These are phyloP conservation scores for Nigrograna mackinnonii DNA, from an alignment of 2,329 filamentous ascomycete genomes.

Conservation along the genomic window DNA sequence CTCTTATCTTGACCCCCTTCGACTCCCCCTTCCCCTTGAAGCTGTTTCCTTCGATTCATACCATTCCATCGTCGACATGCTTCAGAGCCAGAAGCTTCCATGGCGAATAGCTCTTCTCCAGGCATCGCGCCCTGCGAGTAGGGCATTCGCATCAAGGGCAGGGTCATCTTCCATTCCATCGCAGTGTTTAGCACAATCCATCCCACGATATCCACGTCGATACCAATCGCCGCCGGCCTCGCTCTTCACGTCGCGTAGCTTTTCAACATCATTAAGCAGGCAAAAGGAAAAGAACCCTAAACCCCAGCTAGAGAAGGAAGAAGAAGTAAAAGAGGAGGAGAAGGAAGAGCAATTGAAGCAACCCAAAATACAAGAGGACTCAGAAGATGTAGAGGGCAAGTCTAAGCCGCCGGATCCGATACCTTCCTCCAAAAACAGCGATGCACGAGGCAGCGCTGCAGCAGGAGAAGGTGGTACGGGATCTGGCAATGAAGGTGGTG, in stretches of 20 bases:
- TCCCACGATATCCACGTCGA: conserved; percentile 22
- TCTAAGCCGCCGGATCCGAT: conserved; percentile 55
- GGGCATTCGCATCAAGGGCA: conserved; percentile 30
- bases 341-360: conserved; percentile 48
- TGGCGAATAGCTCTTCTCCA: conserved; percentile 65
- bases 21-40: too few species aligned
- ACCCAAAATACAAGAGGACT: conserved; percentile 46
- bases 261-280: conserved; percentile 48
- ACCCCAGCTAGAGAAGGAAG: conserved; percentile 50
- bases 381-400: conserved; percentile 46
- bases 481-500: conserved; percentile 59
- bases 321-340: conserved; percentile 40
- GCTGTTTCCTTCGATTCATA: too few species aligned
- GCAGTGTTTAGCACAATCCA: conserved; percentile 31
- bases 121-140: conserved; percentile 46
- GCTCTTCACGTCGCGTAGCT: conserved; percentile 36
- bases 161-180: conserved; percentile 29
- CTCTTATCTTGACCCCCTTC: neutral
- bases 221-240: conserved; percentile 33
- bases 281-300: conserved; percentile 62
- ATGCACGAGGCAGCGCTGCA: conserved; percentile 64
- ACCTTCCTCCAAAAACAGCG: conserved; percentile 54
- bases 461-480: conserved; percentile 55
- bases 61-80: conserved; percentile 56
- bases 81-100: conserved; percentile 66